Percentiles rank a stretch among this genome's conserved stretches.
These are phyloP conservation scores for Helicocarpus griseus DNA, from an alignment of 2,329 filamentous ascomycete genomes.

Conservation along the genomic window DNA sequence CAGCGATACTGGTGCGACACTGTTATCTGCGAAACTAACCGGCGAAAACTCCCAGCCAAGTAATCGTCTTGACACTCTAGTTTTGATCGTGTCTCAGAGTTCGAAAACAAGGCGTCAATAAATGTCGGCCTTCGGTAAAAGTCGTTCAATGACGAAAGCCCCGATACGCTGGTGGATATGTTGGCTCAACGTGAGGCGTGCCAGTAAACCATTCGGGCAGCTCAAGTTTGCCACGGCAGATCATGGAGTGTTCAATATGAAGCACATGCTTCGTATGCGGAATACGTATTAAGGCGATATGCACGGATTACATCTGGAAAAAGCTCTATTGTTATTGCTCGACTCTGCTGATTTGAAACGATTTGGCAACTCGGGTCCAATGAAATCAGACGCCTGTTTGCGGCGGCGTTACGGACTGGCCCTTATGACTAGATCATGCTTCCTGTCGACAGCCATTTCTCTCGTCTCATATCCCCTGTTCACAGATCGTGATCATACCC, in stretches of 20 bases:
- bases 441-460: background rate
- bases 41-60: background rate
- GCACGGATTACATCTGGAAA: background rate
- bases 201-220: background rate
- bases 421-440: background rate
- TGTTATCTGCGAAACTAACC: no score
- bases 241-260: background rate
- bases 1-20: no score
- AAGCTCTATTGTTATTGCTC: background rate
- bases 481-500: background rate
- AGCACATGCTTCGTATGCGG: background rate
- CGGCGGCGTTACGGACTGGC: background rate
- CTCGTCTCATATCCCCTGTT: background rate
- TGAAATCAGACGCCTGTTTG: background rate
- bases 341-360: background rate
- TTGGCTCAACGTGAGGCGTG: background rate
- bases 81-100: background rate
- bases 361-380: background rate
- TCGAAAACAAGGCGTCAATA: background rate
- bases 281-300: no score
- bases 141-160: background rate
- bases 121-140: background rate
- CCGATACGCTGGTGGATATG: background rate
- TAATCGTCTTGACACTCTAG: background rate
- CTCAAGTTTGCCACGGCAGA: background rate